Conservation (phyloP, 768 basidiomycete genomes). For the Suillus luteus region DNA sequence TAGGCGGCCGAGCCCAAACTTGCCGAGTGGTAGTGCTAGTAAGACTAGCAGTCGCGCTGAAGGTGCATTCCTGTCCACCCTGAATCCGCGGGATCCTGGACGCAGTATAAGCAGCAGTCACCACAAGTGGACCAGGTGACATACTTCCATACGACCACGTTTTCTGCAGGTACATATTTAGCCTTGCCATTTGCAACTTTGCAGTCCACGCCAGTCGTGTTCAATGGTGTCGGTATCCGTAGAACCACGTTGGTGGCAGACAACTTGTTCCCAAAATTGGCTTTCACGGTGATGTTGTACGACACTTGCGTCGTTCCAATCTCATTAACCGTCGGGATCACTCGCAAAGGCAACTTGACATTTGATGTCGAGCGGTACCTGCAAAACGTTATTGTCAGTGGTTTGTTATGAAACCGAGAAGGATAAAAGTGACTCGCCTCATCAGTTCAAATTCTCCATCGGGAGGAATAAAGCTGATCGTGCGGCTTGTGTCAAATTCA, state of each 20-base stretch:
- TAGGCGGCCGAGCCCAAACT: conserved; percentile 97
- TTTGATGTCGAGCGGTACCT: conserved; percentile 97
- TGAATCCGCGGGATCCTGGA: conserved; percentile 91
- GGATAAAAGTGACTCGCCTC: conserved; percentile 55
- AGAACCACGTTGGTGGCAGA: conserved; percentile 91
- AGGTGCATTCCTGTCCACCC: conserved; percentile 88
- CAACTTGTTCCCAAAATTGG: conserved; percentile 89
- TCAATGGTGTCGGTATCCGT: conserved; percentile 94
- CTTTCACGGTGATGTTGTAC: conserved; percentile 84
- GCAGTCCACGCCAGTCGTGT: conserved; percentile 89
- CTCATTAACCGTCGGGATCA: conserved; percentile 92
- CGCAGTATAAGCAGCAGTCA: conserved; percentile 10
- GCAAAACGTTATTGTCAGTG: conserved; percentile 6
- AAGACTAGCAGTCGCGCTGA: conserved; percentile 79
- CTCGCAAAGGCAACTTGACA: conserved; percentile 88
- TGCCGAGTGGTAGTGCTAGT: conserved; percentile 90
- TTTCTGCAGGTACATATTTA: conserved; percentile 96
- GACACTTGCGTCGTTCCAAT: conserved; percentile 90
- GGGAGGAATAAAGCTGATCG: conserved; percentile 96
- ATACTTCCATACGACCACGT: conserved; percentile 97
- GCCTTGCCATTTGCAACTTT: conserved; percentile 93
- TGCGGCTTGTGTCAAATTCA: conserved; percentile 91
- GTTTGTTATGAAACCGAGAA: conserved; percentile 7
- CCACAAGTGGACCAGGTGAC: conserved; percentile 34
- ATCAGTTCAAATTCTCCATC: conserved; percentile 99